Conservation (phyloP, 2,329 filamentous ascomycete genomes). For the Ascochyta rabiei region DNA sequence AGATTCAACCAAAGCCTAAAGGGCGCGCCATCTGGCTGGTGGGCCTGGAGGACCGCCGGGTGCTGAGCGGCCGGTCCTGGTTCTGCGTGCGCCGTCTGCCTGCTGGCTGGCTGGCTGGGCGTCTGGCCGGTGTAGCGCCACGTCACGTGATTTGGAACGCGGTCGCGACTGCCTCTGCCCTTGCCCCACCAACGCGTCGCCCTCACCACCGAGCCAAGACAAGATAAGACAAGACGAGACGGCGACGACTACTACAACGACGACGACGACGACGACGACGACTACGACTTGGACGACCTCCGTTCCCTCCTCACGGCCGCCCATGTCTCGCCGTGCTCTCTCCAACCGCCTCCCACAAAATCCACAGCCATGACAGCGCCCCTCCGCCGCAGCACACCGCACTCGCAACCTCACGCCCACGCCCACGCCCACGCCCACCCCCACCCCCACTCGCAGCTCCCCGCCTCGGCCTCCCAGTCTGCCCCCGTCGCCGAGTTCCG, state of each 20-base stretch:
- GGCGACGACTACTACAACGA: too few species aligned
- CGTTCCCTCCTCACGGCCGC: neutral
- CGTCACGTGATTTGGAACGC: constrained; percentile 5
- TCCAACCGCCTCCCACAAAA: neutral
- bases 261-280: too few species aligned
- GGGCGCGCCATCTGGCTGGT: neutral
- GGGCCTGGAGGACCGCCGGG: neutral
- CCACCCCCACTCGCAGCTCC: constrained; percentile 38
- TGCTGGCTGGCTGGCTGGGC: neutral
- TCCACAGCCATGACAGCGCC: constrained; percentile 34
- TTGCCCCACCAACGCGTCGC: constrained; percentile 1
- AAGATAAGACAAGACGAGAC: too few species aligned
- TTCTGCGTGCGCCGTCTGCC: too few species aligned
- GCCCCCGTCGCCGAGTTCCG: constrained; percentile 80
- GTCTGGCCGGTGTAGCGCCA: neutral
- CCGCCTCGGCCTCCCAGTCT: constrained; percentile 63
- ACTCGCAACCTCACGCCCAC: constrained; percentile 17
- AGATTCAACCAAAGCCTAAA: too few species aligned
- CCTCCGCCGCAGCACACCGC: constrained; percentile 30
- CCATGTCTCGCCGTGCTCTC: constrained; percentile 1
- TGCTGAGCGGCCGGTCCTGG: neutral
- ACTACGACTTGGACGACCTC: neutral
- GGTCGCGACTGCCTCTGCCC: constrained; percentile 1
- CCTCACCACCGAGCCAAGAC: neutral
- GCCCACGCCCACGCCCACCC: constrained; percentile 1